Evolutionary conservation across 768 basidiomycete species (phyloP).

Genomic region (Podaxis pistillaris): DNA sequence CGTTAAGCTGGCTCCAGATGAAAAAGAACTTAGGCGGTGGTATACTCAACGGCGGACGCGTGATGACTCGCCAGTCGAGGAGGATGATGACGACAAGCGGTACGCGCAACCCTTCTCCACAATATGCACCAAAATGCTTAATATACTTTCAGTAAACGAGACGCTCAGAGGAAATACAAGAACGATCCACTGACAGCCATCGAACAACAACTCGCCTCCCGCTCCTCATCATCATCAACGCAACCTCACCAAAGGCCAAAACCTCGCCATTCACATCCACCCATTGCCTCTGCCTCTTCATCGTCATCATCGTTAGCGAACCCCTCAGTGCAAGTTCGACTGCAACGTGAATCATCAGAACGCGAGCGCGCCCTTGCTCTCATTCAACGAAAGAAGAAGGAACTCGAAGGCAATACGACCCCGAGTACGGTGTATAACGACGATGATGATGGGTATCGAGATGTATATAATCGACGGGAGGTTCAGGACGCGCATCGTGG

Average conservation of each 20-base stretch:
- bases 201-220: constrained; percentile 57
- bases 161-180: constrained; percentile 57
- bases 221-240: constrained; percentile 27
- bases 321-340: constrained; percentile 50
- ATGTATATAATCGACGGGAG: constrained; percentile 67
- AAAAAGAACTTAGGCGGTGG: constrained; percentile 82
- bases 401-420: constrained; percentile 63
- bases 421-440: constrained; percentile 66
- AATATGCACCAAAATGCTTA: not conserved
- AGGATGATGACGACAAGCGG: constrained; percentile 38
- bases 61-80: constrained; percentile 26
- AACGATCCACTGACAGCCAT: constrained; percentile 78
- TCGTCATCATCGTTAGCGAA: constrained; percentile 10
- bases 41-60: constrained; percentile 42
- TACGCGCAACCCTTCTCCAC: constrained; percentile 21
- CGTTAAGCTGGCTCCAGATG: constrained; percentile 68
- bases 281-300: constrained; percentile 19
- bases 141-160: constrained; percentile 48
- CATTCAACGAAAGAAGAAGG: constrained; percentile 62
- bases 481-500: constrained; percentile 71
- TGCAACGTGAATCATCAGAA: constrained; percentile 73
- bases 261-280: constrained; percentile 18
- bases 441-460: constrained; percentile 52
- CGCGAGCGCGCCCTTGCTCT: constrained; percentile 74
- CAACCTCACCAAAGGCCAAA: constrained; percentile 13